These are phyloP conservation scores for Coemansia pectinata DNA, from an alignment of 192 early-diverging fungal genomes.

Conservation along the genomic window DNA sequence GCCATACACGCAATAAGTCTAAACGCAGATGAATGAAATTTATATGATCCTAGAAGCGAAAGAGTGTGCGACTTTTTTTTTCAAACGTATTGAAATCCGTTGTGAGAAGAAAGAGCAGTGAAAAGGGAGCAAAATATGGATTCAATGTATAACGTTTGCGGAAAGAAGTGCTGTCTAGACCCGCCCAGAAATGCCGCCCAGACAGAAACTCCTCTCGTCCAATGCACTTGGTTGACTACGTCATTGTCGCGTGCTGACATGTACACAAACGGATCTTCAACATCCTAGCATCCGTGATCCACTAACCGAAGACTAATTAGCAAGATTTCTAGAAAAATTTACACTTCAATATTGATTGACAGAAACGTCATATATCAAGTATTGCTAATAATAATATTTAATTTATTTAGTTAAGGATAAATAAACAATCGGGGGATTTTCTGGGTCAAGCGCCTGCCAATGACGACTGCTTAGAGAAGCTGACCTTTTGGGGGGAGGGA, in stretches of 20 bases:
- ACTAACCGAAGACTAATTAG: neutral
- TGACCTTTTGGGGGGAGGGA: neutral
- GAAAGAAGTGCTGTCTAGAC: neutral
- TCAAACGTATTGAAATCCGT: neutral
- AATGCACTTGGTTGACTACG: neutral
- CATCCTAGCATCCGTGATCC: neutral
- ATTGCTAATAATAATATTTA: neutral
- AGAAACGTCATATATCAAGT: neutral
- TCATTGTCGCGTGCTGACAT: neutral
- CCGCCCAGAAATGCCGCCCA: neutral
- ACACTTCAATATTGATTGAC: neutral
- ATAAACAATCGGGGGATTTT: neutral
- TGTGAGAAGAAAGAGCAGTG: neutral
- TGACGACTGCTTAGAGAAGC: neutral
- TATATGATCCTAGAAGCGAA: neutral
- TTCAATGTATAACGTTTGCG: neutral
- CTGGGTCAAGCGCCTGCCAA: neutral
- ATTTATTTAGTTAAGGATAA: neutral
- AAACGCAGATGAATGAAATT: constrained; percentile 2
- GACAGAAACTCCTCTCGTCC: neutral
- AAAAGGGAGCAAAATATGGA: neutral
- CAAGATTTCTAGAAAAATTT: neutral
- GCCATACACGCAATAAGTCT: constrained; percentile 20
- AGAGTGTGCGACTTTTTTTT: constrained; percentile 3
- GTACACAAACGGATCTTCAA: neutral